Conservation (phyloP, 148 eudicot species). For the Chenopodium quinoa region DNA sequence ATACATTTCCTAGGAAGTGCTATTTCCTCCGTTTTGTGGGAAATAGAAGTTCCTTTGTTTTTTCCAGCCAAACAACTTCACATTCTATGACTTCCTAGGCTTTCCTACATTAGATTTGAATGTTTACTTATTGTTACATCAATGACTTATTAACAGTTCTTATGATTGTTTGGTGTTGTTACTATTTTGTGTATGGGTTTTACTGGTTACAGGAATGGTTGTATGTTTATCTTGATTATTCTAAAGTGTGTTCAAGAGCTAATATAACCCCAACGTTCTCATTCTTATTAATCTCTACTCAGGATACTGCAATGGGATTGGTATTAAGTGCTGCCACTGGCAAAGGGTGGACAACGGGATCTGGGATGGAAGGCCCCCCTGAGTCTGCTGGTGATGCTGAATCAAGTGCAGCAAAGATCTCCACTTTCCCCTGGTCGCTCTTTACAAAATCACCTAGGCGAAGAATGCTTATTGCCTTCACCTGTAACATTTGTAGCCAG, state of each 20-base stretch:
- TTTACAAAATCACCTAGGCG: conserved; percentile 89
- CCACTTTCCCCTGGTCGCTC: conserved; percentile 95
- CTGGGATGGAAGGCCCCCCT: conserved; percentile 94
- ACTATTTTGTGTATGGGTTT: too few species aligned
- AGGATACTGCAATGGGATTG: conserved; percentile 97
- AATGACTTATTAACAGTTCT: too few species aligned
- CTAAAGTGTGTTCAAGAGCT: too few species aligned
- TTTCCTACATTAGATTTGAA: neutral
- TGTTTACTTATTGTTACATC: too few species aligned
- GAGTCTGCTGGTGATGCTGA: conserved; percentile 63
- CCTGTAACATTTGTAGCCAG: conserved; percentile 90
- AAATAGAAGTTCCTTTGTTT: too few species aligned
- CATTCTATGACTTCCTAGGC: neutral
- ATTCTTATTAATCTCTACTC: neutral
- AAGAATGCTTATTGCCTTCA: conserved; percentile 83
- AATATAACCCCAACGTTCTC: too few species aligned
- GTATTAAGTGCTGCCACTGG: conserved; percentile 82
- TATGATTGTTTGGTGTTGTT: too few species aligned
- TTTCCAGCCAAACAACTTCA: too few species aligned
- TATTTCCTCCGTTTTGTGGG: too few species aligned
- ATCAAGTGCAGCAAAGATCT: conserved; percentile 57
- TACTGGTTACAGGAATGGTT: too few species aligned
- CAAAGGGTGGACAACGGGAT: conserved; percentile 86
- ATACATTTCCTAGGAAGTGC: too few species aligned
- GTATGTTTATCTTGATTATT: too few species aligned